Conservation (phyloP, 441 rosid genomes). For the Lepidium campestre region DNA sequence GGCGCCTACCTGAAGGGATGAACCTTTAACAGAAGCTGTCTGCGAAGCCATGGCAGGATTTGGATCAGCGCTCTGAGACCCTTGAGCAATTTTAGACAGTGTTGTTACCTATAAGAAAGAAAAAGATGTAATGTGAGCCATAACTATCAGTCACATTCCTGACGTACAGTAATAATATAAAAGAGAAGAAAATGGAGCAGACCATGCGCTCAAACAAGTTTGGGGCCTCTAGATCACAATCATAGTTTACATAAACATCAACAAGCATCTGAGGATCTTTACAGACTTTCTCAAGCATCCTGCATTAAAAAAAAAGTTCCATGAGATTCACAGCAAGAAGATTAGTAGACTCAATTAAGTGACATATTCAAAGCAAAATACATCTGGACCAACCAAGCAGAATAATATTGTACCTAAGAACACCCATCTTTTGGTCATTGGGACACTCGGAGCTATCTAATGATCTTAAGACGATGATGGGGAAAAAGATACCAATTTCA, state of each 20-base stretch:
- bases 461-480: constrained; percentile 87
- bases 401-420: constrained; percentile 67
- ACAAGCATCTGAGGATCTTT: constrained; percentile 99
- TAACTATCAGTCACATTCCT: neutral
- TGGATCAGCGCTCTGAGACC: constrained; percentile 84
- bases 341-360: neutral
- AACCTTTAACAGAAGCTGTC: constrained; percentile 74
- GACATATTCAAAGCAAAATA: constrained; percentile 16
- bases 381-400: constrained; percentile 21
- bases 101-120: constrained; percentile 64
- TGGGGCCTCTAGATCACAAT: constrained; percentile 98
- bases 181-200: constrained; percentile 17
- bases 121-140: constrained; percentile 18
- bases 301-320: constrained; percentile 27
- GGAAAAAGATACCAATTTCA: constrained; percentile 96
- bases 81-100: constrained; percentile 93
- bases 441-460: constrained; percentile 81
- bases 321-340: constrained; percentile 2
- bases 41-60: constrained; percentile 72
- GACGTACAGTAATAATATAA: neutral
- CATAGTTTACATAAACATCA: constrained; percentile 97
- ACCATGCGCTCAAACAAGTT: constrained; percentile 99
- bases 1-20: constrained; percentile 84
- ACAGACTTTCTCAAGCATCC: constrained; percentile 97
- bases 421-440: constrained; percentile 77